These are phyloP conservation scores for Stemphylium beticola DNA, from an alignment of 2,329 filamentous ascomycete genomes.

Conservation along the genomic window DNA sequence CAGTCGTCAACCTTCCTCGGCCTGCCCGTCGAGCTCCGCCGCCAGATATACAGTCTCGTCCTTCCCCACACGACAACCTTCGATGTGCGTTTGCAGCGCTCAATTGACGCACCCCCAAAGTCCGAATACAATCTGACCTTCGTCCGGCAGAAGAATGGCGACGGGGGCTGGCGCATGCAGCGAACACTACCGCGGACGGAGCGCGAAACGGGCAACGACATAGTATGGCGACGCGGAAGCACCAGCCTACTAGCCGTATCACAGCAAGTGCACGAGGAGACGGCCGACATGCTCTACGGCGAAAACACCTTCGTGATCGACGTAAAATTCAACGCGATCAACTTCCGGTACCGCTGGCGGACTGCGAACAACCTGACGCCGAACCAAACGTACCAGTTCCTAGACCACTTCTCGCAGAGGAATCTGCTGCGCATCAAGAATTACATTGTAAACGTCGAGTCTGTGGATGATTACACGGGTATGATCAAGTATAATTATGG, in stretches of 20 bases:
- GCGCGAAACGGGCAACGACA: constrained; percentile 40
- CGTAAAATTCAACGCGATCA: constrained; percentile 52
- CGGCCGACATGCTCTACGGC: constrained; percentile 55
- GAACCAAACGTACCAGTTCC: constrained; percentile 48
- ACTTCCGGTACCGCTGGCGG: constrained; percentile 54
- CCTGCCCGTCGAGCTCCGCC: constrained; percentile 54
- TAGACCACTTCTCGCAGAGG: constrained; percentile 50
- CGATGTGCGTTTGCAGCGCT: constrained; percentile 27
- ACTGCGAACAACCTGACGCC: constrained; percentile 52
- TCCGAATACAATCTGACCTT: constrained; percentile 41
- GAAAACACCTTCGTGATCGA: constrained; percentile 55
- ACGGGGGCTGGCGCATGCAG: constrained; percentile 39
- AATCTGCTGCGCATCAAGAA: constrained; percentile 52
- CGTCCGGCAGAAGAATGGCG: constrained; percentile 31
- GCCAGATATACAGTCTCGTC: constrained; percentile 51
- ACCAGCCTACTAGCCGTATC: constrained; percentile 49
- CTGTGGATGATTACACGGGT: constrained; percentile 57
- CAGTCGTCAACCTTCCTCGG: constrained; percentile 39
- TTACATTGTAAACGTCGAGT: constrained; percentile 54
- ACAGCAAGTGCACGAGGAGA: constrained; percentile 54
- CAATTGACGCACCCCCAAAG: constrained; percentile 19
- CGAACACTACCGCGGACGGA: constrained; percentile 30
- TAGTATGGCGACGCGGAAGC: constrained; percentile 53
- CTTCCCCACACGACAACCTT: constrained; percentile 51
- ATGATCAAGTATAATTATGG: constrained; percentile 61